Evolutionary conservation across 108 stramenopile species (phyloP).

Genomic region (Epipyxis sp.): DNA sequence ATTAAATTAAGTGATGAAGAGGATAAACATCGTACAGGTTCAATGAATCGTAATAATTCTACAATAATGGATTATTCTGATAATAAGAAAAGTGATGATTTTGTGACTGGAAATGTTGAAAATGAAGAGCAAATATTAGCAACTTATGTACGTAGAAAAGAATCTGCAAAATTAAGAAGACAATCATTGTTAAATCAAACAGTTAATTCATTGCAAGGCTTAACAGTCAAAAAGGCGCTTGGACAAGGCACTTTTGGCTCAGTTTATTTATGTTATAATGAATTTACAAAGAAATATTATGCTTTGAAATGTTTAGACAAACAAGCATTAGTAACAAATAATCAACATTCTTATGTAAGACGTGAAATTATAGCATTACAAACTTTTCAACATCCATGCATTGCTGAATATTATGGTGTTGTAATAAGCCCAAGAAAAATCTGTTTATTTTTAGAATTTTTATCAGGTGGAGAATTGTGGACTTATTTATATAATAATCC

Average conservation of each 20-base stretch:
- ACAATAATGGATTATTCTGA: too few species aligned
- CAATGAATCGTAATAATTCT: background rate
- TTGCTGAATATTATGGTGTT: constrained; percentile 14
- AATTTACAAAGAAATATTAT: background rate
- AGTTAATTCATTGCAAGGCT: background rate
- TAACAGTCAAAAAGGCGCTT: background rate
- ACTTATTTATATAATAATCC: constrained; percentile 18
- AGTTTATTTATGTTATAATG: background rate
- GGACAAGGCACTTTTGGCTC: constrained; percentile 28
- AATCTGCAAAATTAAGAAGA: background rate
- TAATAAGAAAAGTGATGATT: background rate
- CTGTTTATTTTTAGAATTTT: constrained; percentile 14
- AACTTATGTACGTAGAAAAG: background rate
- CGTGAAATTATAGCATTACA: constrained; percentile 17
- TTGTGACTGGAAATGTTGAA: background rate
- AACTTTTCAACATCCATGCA: constrained; percentile 10
- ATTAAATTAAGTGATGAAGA: background rate
- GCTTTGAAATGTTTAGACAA: constrained; percentile 32
- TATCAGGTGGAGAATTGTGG: constrained; percentile 28
- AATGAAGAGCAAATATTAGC: background rate
- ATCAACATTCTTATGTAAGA: constrained; percentile 23
- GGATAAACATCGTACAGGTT: background rate
- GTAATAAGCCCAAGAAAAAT: background rate
- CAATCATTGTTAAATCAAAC: background rate
- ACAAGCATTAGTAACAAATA: background rate